Conservation (phyloP, 2,329 filamentous ascomycete species). For the Teratosphaeria nubilosa region DNA sequence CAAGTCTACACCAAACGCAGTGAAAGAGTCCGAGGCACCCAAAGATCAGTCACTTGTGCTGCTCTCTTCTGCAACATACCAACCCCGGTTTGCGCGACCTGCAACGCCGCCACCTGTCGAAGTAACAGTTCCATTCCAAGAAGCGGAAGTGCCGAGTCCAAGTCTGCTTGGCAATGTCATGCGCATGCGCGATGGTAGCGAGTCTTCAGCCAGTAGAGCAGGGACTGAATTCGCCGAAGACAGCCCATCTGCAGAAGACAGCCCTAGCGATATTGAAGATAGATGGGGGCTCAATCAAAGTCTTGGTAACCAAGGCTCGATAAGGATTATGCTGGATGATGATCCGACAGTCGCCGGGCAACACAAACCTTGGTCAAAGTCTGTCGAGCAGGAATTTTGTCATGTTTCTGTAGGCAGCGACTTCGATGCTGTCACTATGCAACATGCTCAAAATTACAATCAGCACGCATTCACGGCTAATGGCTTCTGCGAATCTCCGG, state of each 20-base stretch:
- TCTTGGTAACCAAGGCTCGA: slow-evolving; percentile 21
- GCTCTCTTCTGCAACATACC: slow-evolving; percentile 18
- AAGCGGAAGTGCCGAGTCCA: slow-evolving; percentile 13
- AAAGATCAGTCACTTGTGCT: slow-evolving; percentile 6
- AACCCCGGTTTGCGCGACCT: slow-evolving; percentile 5
- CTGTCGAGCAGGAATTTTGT: slow-evolving; percentile 9
- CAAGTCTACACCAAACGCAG: slow-evolving; percentile 5
- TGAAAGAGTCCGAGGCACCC: slow-evolving; percentile 1
- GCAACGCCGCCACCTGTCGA: slow-evolving; percentile 7
- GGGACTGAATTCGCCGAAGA: slow-evolving; percentile 25
- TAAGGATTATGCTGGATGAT: slow-evolving; percentile 27
- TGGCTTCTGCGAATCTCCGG: slow-evolving; percentile 15
- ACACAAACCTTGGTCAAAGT: slow-evolving; percentile 13
- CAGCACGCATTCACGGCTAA: slow-evolving; percentile 14
- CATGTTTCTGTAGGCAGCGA: slow-evolving; percentile 1
- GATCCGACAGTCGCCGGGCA: slow-evolving; percentile 11
- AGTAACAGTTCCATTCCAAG: slow-evolving; percentile 3
- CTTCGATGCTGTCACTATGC: slow-evolving; percentile 1
- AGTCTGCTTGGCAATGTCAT: slow-evolving; percentile 24
- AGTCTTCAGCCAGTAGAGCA: slow-evolving; percentile 18
- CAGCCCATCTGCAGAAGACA: slow-evolving; percentile 16
- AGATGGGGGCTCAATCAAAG: slow-evolving; percentile 16
- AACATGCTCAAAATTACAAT: slow-evolving; percentile 12
- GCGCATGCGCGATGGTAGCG: slow-evolving; percentile 23
- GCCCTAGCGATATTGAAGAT: slow-evolving; percentile 16